phyloP scores from a whole-genome alignment of 257 asterid genomes.

The Craterostigma plantagineum region DNA sequence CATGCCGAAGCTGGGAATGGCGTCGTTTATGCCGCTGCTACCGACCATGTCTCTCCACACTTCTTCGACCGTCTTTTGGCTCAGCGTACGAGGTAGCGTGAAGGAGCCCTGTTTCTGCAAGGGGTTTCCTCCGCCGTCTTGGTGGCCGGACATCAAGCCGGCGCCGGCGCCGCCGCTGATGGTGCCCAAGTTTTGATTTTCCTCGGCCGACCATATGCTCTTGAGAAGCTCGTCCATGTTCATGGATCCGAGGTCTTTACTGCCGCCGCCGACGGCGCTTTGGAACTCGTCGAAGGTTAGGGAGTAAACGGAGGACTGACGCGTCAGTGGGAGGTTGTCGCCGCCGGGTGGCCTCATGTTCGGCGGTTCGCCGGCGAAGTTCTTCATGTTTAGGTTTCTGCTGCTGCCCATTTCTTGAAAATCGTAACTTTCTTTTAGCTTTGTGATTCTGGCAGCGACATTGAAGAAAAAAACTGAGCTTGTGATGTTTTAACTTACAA shows the following conservation, averaged over 20 bases:
- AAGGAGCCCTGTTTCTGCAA: constrained; percentile 81
- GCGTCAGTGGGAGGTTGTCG: constrained; percentile 19
- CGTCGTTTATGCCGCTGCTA: constrained; percentile 25
- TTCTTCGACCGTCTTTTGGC: constrained; percentile 94
- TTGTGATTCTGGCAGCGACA: no score
- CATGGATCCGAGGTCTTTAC: constrained; percentile 93
- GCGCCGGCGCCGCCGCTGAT: constrained; percentile 8
- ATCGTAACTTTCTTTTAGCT: no score
- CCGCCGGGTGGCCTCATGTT: constrained; percentile 20
- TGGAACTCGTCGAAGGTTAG: constrained; percentile 88
- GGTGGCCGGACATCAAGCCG: no score
- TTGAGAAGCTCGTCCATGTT: constrained; percentile 95
- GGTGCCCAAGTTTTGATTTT: constrained; percentile 41
- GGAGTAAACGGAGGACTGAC: constrained; percentile 66
- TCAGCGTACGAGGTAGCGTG: constrained; percentile 72
- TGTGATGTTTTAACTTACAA: no score
- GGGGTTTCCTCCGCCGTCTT: constrained; percentile 14
- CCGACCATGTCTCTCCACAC: constrained; percentile 74
- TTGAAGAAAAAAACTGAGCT: no score
- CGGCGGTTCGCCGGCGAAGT: constrained; percentile 25
- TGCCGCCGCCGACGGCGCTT: constrained; percentile 34
- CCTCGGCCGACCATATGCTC: constrained; percentile 92
- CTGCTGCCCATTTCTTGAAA: constrained; percentile 33
- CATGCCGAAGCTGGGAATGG: constrained; percentile 15
- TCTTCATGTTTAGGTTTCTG: constrained; percentile 49